Base-by-base conservation (phyloP, 2,329 filamentous ascomycete species). In the Alternaria sp. region DNA sequence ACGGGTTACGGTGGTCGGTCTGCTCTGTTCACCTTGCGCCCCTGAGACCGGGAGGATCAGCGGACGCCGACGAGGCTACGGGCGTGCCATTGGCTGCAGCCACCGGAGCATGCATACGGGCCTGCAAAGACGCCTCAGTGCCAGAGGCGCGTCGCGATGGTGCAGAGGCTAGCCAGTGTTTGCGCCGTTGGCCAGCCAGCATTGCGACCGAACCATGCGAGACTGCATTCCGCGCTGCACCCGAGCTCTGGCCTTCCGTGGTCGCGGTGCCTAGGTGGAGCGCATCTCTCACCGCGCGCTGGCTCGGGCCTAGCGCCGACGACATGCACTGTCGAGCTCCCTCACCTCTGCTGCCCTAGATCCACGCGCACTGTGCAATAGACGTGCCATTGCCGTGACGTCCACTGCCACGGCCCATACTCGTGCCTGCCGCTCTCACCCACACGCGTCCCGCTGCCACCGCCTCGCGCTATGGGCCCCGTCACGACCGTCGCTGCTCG, bases 391-490 rank as follows among this genome's bases (percentile, higher is more conserved):
- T 49, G 30, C 21, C 57, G 15, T 45, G 45, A 28, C 57, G 17
- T 50, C n/a, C 15, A 12, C 54, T 15, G n/a, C 23, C 25, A 19
- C 45, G 5, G 13, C 32, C n/a, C 25, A 44, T 40, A 11, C 8
- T 49, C n/a, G 6, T 19, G 23, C 10, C 30, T 28, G 19, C 9
- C 32, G 11, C 43, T 36, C n/a, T 36, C 46, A 19, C 19, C n/a
- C 30, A 23, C 43, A 55, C 67, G 60, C 67, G 51, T 59, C 62
- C 32, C 59, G n/a, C 19, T n/a, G 49, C 9, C 49, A 23, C 28
- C 13, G 49, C 49, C 28, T 23, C 49, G 13, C 73, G 76, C 72
- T 68, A 79, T 79, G 77, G 74, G 75, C 74, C 44, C 70, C 62
- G 64, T 68, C 68, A 66, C 63, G 53, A 62, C 65, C 63, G 61